Conservation (phyloP, 768 basidiomycete genomes). For the Tylopilus subfusipes region DNA sequence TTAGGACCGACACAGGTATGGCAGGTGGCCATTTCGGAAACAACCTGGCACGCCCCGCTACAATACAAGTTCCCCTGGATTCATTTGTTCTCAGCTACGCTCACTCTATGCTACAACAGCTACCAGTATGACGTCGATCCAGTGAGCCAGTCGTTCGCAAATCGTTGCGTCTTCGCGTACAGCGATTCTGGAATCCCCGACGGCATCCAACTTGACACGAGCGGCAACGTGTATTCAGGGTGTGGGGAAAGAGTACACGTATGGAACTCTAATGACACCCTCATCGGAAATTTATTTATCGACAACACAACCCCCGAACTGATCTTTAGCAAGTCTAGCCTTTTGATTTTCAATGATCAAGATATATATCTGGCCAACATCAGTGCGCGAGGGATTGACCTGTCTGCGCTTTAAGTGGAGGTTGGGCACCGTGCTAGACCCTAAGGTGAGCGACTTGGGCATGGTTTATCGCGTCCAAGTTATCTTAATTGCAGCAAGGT, state of each 20-base stretch:
- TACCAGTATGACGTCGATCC: slow-evolving; percentile 68
- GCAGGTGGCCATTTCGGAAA: slow-evolving; percentile 43
- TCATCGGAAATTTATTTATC: not conserved
- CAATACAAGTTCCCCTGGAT: slow-evolving; percentile 48
- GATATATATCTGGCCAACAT: slow-evolving; percentile 38
- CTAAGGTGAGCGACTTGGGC: no score
- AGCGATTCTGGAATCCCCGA: slow-evolving; percentile 74
- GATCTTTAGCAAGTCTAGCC: slow-evolving; percentile 38
- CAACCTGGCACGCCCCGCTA: slow-evolving; percentile 61
- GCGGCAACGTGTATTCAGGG: slow-evolving; percentile 65
- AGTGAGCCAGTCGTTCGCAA: slow-evolving; percentile 47
- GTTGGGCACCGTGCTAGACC: not conserved
- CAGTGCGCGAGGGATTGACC: slow-evolving; percentile 26
- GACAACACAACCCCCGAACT: slow-evolving; percentile 33
- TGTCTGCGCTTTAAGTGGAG: slow-evolving; percentile 7
- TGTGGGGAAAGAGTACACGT: slow-evolving; percentile 53
- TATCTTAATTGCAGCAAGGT: no score
- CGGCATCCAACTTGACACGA: slow-evolving; percentile 59
- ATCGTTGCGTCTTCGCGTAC: slow-evolving; percentile 68
- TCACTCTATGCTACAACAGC: slow-evolving; percentile 31
- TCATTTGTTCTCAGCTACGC: not conserved
- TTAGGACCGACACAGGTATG: slow-evolving; percentile 31
- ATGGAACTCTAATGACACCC: not conserved
- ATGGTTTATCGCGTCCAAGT: no score
- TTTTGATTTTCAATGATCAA: slow-evolving; percentile 41